Evolutionary conservation across 495 filamentous ascomycete species (phyloP), one percentile per base, ranked within the genome.

Genomic region (Penicillium antarcticum): DNA sequence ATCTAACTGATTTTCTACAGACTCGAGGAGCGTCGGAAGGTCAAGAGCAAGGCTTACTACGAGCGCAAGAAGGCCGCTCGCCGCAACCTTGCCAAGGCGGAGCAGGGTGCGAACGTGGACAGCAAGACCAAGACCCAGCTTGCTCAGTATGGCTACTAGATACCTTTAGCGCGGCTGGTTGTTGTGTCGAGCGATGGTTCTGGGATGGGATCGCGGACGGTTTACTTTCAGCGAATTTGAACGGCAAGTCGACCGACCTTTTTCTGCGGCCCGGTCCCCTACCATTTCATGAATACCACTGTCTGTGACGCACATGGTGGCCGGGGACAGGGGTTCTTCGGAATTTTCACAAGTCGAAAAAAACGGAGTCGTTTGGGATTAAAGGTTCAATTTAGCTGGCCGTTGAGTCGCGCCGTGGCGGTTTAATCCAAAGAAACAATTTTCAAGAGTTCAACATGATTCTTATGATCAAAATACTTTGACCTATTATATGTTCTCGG

Each of bases 1-100:
- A 43, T 33, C 50, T 57, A 57, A 48, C n/a, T 12, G 38, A 11
- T 31, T 32, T 31, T 35, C 8, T 53, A 68, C 68, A 98, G 94
- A 77, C 85, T 98, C 65, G 94, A 98, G 85, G 94, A 98, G 84
- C 85, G 92, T 76, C 86, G 94, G 78, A 98, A 98, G 82, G 91
- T 92, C 74, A 97, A 97, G 86, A 89, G 91, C 68, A 85, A 87
- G 65, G 94, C 94, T 70, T 98, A 97, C 87, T 98, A 98, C 83
- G 89, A 91, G 80, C 89, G 91, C 83, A 98, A 97, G 94, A 95
- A 95, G 91, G 81, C 86, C 48, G 87, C 87, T 62, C 83, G 85
- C 72, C 91, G 85, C 81, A 88, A 90, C 79, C 79, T 96, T 51
- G 79, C 84, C 60, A 88, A 96, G 71, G 92, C 94, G 64, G 83